Base-by-base conservation (phyloP, 75 land plant genomes). In the Azolla pinnata region DNA sequence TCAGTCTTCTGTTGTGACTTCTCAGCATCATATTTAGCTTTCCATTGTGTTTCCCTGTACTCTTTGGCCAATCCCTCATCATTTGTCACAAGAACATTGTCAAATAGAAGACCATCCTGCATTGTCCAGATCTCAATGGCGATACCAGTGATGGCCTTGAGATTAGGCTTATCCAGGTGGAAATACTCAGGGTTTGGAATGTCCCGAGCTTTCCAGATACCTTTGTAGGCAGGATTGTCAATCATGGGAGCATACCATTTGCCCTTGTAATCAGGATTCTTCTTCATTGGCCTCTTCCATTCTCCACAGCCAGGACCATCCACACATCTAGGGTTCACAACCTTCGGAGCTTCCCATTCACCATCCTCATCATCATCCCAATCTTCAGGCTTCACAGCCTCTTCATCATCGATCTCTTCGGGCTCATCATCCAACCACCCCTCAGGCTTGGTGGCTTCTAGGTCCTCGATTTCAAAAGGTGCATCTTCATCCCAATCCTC, bases 341-440 rank as follows among this genome's bases (percentile, higher is more conserved):
- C 78, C 57, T 87, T 91, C 1, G 93, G 95, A 28, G 85, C 74
- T 59, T 91, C 97, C 97, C 97, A 91, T 53, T 77, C 81, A 48
- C 97, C 97, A 78, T 91, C 97, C 76, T 91, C 93, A 10, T 87
- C 93, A 71, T 88, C 97, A 75, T 91, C 93, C 97, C 97, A 91
- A 74, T 91, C 97, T 52, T 77, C 88, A 33, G 97, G 97, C 44
- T 91, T 84, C 0, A 67, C 29, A 20, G 93, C 88, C 31, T 82
- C 84, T 8, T 84, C 88, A 60, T 91, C 97, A 73, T 91, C 88
- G 33, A 91, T 60, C 57, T 91, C 97, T 59, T 91, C 97, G 20
- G 97, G 93, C 54, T 91, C 97, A 61, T 87, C 88, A 79, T 91
- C 93, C 60, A 91, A 59, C 97, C 97, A 91, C 24, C 88, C 97